Percentiles rank a stretch among this genome's conserved stretches.
Evolutionary conservation across 2,329 filamentous ascomycete species (phyloP).

Genomic region (Neopestalotiopsis rosae): DNA sequence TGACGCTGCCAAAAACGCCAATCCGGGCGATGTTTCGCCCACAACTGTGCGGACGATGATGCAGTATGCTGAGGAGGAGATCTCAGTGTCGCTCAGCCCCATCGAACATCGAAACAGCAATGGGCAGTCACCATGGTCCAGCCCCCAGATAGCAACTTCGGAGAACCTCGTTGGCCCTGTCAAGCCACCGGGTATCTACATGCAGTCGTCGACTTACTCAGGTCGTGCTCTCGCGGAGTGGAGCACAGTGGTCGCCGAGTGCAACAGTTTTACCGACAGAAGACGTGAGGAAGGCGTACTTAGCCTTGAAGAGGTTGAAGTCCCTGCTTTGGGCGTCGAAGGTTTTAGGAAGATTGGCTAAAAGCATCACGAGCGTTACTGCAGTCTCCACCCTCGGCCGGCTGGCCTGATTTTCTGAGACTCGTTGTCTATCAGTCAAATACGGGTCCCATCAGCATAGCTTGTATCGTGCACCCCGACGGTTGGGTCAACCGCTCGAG

Average conservation of each 20-base stretch:
- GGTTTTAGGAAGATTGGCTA: conserved; percentile 53
- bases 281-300: conserved; percentile 76
- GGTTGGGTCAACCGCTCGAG: background rate
- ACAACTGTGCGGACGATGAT: conserved; percentile 30
- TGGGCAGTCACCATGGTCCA: conserved; percentile 25
- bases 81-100: conserved; percentile 27
- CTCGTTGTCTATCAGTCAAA: background rate
- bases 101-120: conserved; percentile 27
- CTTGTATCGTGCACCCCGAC: background rate
- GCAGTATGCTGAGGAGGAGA: conserved; percentile 27
- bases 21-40: conserved; percentile 38
- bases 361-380: background rate
- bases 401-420: background rate
- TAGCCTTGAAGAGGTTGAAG: conserved; percentile 71
- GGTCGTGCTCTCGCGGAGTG: conserved; percentile 81
- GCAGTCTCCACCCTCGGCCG: background rate
- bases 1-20: conserved; percentile 57
- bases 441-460: background rate
- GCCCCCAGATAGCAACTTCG: conserved; percentile 27
- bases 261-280: conserved; percentile 81
- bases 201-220: conserved; percentile 62
- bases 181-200: conserved; percentile 51
- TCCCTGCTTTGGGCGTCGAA: conserved; percentile 68
- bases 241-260: conserved; percentile 76
- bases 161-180: conserved; percentile 47